Conservation (phyloP, 176 grass and related monocot genomes). For the Alopecurus myosuroides region DNA sequence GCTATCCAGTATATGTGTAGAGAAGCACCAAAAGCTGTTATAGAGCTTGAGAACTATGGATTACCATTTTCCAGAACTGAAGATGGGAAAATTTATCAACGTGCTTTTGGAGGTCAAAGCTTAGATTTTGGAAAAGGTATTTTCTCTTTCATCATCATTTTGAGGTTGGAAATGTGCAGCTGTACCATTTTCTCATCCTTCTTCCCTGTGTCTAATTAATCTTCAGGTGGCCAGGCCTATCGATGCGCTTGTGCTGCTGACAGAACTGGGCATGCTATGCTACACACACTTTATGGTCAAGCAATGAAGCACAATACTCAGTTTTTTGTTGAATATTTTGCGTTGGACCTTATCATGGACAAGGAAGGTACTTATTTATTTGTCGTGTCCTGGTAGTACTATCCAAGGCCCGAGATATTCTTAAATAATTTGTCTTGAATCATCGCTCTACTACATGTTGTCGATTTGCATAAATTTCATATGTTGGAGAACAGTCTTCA, state of each 20-base stretch:
- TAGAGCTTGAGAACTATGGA: conserved; percentile 98
- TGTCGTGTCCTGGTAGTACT: not conserved
- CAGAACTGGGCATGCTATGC: conserved; percentile 93
- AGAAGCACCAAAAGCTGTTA: conserved; percentile 99
- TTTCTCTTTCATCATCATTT: not conserved
- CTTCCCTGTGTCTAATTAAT: not conserved
- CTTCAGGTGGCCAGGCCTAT: conserved; percentile 17
- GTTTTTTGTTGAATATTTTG: conserved; percentile 81
- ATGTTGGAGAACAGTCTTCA: not conserved
- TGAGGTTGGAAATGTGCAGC: not conserved
- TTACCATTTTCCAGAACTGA: conserved; percentile 94
- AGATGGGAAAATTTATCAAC: conserved; percentile 96
- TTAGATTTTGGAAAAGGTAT: conserved; percentile 98
- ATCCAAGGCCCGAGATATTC: not conserved
- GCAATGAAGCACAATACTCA: conserved; percentile 99
- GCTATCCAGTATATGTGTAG: conserved; percentile 99
- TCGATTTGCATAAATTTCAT: conserved; percentile 5
- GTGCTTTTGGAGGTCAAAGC: conserved; percentile 95
- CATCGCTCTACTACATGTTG: not conserved
- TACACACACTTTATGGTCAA: conserved; percentile 95
- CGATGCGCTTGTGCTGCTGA: conserved; percentile 58
- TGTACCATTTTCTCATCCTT: conserved; percentile 8
- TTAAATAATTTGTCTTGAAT: not conserved
- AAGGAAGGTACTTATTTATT: conserved; percentile 42
- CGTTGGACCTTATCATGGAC: conserved; percentile 74